phyloP scores from a whole-genome alignment of 2,329 filamentous ascomycete genomes.

The Alternaria angustiovoidea region DNA sequence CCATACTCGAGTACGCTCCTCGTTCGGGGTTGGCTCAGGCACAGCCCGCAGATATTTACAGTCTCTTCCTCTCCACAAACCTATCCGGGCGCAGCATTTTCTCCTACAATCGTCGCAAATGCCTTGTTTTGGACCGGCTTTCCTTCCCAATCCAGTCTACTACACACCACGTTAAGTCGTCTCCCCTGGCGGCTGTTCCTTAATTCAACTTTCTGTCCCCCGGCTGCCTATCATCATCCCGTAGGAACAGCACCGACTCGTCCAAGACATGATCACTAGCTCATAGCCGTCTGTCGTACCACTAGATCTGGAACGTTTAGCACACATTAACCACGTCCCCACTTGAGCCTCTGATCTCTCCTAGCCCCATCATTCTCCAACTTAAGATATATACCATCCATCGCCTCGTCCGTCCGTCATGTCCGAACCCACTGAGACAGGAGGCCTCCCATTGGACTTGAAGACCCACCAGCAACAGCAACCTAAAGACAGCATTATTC shows the following conservation, averaged over 20 bases:
- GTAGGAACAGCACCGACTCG: constrained; percentile 36
- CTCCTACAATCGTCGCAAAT: constrained; percentile 40
- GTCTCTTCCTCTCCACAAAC: constrained; percentile 37
- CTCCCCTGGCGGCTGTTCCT: constrained; percentile 38
- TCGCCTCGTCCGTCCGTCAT: constrained; percentile 40
- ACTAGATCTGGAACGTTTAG: constrained; percentile 44
- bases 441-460: constrained; percentile 42
- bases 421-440: constrained; percentile 44
- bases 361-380: constrained; percentile 33
- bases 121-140: constrained; percentile 46
- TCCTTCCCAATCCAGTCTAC: constrained; percentile 36
- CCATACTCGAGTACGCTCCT: constrained; percentile 30
- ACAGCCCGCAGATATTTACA: constrained; percentile 52
- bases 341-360: constrained; percentile 45
- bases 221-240: constrained; percentile 40
- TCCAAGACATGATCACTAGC: constrained; percentile 44
- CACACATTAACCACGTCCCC: constrained; percentile 36
- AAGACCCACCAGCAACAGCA: constrained; percentile 32
- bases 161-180: constrained; percentile 35
- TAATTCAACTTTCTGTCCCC: constrained; percentile 41
- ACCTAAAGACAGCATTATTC: constrained; percentile 29
- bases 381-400: constrained; percentile 44
- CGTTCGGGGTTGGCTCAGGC: constrained; percentile 43
- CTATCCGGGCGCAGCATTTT: constrained; percentile 42
- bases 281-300: constrained; percentile 42